These are phyloP conservation scores for Dactylella cylindrospora DNA, from an alignment of 2,329 filamentous ascomycete genomes.

Conservation along the genomic window DNA sequence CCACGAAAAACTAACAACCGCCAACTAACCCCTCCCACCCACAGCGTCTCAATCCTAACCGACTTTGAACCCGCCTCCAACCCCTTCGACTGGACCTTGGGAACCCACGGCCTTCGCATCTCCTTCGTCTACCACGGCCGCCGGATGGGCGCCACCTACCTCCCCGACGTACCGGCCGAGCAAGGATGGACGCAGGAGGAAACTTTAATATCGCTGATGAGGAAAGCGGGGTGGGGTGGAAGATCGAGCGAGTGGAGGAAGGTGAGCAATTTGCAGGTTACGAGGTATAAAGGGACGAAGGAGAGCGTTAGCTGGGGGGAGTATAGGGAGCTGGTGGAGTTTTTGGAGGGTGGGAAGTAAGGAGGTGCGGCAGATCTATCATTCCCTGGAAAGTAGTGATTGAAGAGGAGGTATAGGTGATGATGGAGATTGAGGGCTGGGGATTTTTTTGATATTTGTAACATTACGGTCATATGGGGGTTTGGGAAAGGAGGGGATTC, in stretches of 20 bases:
- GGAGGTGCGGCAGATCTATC: slow-evolving; percentile 48
- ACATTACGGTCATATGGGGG: too few species aligned
- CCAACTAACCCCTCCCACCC: slow-evolving; percentile 57
- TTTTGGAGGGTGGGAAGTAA: slow-evolving; percentile 57
- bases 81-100: slow-evolving; percentile 81
- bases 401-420: too few species aligned
- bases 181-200: slow-evolving; percentile 96
- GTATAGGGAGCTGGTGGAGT: slow-evolving; percentile 77
- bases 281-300: slow-evolving; percentile 85
- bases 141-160: slow-evolving; percentile 81
- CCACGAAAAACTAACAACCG: slow-evolving; percentile 3
- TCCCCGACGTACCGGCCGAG: slow-evolving; percentile 87
- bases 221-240: slow-evolving; percentile 90
- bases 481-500: too few species aligned
- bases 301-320: slow-evolving; percentile 69
- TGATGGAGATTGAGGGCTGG: too few species aligned
- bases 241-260: slow-evolving; percentile 68
- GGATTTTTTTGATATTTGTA: too few species aligned
- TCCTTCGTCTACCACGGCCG: slow-evolving; percentile 73
- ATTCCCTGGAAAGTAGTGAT: too few species aligned
- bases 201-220: slow-evolving; percentile 82
- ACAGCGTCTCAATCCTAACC: slow-evolving; percentile 74
- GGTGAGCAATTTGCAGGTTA: slow-evolving; percentile 70
- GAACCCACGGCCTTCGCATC: slow-evolving; percentile 82
- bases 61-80: slow-evolving; percentile 76